These are phyloP conservation scores for Apodospora peruviana DNA, from an alignment of 495 filamentous ascomycete genomes.

Conservation along the genomic window DNA sequence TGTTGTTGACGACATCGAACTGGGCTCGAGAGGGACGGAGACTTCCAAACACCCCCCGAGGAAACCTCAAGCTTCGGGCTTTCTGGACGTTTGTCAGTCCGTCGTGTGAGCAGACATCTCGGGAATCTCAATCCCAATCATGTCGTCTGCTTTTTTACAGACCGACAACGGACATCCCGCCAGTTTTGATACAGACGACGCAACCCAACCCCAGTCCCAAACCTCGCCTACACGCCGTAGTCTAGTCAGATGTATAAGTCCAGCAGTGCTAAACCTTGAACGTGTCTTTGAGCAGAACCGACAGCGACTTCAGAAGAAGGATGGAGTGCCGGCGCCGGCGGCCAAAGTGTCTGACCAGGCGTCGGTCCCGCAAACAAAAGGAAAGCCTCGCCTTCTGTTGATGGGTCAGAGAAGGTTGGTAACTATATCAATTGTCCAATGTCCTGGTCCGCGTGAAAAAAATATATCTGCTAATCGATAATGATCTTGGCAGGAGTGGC, in stretches of 20 bases:
- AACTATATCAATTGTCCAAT: too few species aligned
- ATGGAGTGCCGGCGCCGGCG: conserved; percentile 10
- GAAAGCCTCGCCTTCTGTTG: conserved; percentile 79
- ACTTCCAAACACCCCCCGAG: neutral
- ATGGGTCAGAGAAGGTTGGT: conserved; percentile 98
- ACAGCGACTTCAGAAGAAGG: conserved; percentile 36
- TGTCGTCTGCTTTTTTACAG: conserved; percentile 25
- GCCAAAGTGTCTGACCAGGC: conserved; percentile 34
- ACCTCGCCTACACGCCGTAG: conserved; percentile 3
- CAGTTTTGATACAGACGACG: too few species aligned
- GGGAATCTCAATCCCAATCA: conserved; percentile 12
- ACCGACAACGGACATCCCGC: conserved; percentile 7
- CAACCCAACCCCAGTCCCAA: too few species aligned
- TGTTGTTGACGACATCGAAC: too few species aligned
- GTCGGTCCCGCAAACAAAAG: conserved; percentile 38
- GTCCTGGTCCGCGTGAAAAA: too few species aligned
- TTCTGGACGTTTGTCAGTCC: neutral
- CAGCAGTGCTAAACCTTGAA: conserved; percentile 49
- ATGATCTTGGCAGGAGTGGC: conserved; percentile 63
- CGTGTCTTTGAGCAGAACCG: conserved; percentile 53
- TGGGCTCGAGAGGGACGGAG: too few species aligned
- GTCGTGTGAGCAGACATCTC: too few species aligned
- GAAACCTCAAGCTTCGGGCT: neutral
- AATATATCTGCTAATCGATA: too few species aligned
- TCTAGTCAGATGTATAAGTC: conserved; percentile 31